Evolutionary conservation across 257 asterid genomes (phyloP), one percentile per base, ranked within the genome.

Genomic region (Verbascum thapsus): DNA sequence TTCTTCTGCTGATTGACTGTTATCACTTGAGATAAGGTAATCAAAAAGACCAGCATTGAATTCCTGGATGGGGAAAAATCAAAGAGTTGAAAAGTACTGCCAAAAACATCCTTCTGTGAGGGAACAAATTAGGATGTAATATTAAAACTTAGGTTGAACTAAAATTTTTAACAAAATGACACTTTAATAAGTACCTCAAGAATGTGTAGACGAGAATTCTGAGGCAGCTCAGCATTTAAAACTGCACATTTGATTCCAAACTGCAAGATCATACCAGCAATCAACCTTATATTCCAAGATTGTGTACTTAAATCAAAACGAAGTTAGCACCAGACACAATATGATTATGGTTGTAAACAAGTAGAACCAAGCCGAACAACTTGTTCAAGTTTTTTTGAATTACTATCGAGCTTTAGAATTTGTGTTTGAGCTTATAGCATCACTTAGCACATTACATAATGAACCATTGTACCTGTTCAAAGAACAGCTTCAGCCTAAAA

Each of bases 1-100:
- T 37, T 76, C 90, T 60, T 75, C 83, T 68, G 69, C 74, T 47
- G 87, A 64, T 55, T 72, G 84, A 74, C 75, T 77, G 61, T 42
- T 86, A 76, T 94, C 99, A 58, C 90, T 78, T 54, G 97, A 96
- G 74, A 94, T 80, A 78, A 94, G 78, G 83, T 85, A 85, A 81
- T 94, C 97, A 71, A 94, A 90, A 23, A 90, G 89, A 58, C 96
- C 97, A 65, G 95, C 97, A 81, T 91, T 88, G 83, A 87, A 94
- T 78, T 80, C 91, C 99, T 94, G 79, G 32, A 26, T 26, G 54
- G 49, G 41, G 32, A 10, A 51, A 55, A 66, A 66, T n/a, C 7
- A n/a, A 13, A 49, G 22, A 22, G 64, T 37, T 53, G 10, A 67
- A 50, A 61, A 26, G 44, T 62, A 55, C 57, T 44, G 66, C 51